Conservation (phyloP, 305 asterid species). For the Fraxinus platypoda region DNA sequence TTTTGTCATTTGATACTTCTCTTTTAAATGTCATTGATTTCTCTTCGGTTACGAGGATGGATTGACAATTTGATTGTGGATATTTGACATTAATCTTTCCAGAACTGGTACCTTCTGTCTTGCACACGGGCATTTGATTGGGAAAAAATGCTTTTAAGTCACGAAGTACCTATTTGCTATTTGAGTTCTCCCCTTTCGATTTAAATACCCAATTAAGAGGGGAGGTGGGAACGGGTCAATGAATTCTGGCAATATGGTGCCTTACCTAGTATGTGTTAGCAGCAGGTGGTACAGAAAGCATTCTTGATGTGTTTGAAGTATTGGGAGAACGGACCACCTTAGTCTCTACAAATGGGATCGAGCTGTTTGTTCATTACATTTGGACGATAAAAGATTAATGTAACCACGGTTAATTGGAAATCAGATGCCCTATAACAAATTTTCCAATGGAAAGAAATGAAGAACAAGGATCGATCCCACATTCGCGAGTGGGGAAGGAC, state of each 20-base stretch:
- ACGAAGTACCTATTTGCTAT: neutral
- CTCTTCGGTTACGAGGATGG: neutral
- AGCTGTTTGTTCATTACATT: neutral
- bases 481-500: neutral
- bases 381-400: neutral
- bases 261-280: no score
- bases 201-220: neutral
- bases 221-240: neutral
- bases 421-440: neutral
- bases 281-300: neutral
- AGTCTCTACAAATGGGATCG: neutral
- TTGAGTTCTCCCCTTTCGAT: neutral
- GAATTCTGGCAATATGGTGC: no score
- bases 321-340: neutral
- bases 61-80: neutral
- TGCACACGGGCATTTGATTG: neutral
- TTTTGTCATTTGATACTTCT: neutral
- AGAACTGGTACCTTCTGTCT: neutral
- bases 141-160: neutral
- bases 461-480: neutral
- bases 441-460: neutral
- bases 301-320: no score
- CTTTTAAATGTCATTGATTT: neutral
- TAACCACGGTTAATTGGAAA: neutral
- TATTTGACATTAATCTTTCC: neutral